phyloP scores from a whole-genome alignment of 2,329 filamentous ascomycete genomes.

The Sarocladiaceae sp. region DNA sequence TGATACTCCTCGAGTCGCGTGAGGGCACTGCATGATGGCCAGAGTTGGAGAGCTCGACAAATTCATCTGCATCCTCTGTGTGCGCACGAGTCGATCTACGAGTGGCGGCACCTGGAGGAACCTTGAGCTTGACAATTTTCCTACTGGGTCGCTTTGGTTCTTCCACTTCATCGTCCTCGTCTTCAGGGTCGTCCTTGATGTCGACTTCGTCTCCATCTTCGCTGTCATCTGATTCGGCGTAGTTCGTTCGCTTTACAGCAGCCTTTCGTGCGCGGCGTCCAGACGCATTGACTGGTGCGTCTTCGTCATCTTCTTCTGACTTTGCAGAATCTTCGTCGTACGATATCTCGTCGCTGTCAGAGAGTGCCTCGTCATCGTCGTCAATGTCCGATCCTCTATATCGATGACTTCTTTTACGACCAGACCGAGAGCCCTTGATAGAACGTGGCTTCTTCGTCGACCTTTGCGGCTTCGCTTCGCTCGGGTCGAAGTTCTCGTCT shows the following conservation, averaged over 20 bases:
- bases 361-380: slow-evolving; percentile 51
- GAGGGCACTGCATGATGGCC: slow-evolving; percentile 49
- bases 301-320: slow-evolving; percentile 31
- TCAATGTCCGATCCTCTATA: slow-evolving; percentile 59
- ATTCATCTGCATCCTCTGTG: slow-evolving; percentile 48
- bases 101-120: slow-evolving; percentile 23
- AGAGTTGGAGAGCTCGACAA: slow-evolving; percentile 54
- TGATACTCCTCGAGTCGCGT: slow-evolving; percentile 46
- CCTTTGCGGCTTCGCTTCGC: slow-evolving; percentile 36
- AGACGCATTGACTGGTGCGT: slow-evolving; percentile 37
- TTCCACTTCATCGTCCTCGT: slow-evolving; percentile 20
- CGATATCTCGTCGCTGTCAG: slow-evolving; percentile 46
- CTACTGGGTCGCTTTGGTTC: slow-evolving; percentile 22
- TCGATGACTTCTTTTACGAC: slow-evolving; percentile 30
- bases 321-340: slow-evolving; percentile 41
- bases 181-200: slow-evolving; percentile 22
- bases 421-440: slow-evolving; percentile 25
- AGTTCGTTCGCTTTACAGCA: slow-evolving; percentile 38
- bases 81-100: slow-evolving; percentile 46
- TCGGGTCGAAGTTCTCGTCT: slow-evolving; percentile 59
- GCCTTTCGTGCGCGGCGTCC: slow-evolving; percentile 43
- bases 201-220: slow-evolving; percentile 30
- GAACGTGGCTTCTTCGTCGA: slow-evolving; percentile 36
- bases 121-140: slow-evolving; percentile 39
- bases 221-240: slow-evolving; percentile 34